Evolutionary conservation across 805 yeast species (phyloP), one percentile per base, ranked within the genome.

Genomic region (Candida chilensis): DNA sequence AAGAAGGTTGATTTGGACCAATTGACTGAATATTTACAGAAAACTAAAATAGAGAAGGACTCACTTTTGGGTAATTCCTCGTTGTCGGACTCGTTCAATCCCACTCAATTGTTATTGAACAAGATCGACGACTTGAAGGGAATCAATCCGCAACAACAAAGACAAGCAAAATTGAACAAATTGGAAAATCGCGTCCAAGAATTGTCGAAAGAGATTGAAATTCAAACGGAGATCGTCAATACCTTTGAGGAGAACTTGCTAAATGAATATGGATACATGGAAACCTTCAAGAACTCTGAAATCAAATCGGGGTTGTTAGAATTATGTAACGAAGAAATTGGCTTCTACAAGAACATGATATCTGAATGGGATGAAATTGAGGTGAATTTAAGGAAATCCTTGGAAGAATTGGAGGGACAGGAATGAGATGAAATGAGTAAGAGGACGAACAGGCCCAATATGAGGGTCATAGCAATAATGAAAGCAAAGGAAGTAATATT

Each of bases 1-100:
- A 88, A 88, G 51, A 88, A 84, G 43, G 71, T 90, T 17, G 98
- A 90, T 50, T 78, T 80, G 45, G 96, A 92, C 48, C 94, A 83
- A 30, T 61, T 90, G 27, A 71, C 74, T 24, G 94, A 82, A 32
- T 90, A 90, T 54, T 59, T 87, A 33, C 64, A 67, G 24, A 81
- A 84, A 44, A 76, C 94, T 0, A 65, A 71, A 29, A 58, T 60
- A 24, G 97, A 90, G 41, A 74, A 76, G 41, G 70, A 68, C 35
- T 55, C 60, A 4, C 47, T 74, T 15, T 52, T 67, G 33, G 60
- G 75, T 8, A 72, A 72, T 4, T 74, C 77, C 20, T 60, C 66
- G 7, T 67, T 72, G 9, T 53, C 67, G 16, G 68, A 69, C 34
- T 73, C 68, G 22, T 13, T 13, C 24, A 5, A 26, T 42, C 53